A percentile compares a stretch with the other conserved stretches of the same genome.
Conservation (phyloP, 2,329 filamentous ascomycete species). For the Aureobasidium sp. region DNA sequence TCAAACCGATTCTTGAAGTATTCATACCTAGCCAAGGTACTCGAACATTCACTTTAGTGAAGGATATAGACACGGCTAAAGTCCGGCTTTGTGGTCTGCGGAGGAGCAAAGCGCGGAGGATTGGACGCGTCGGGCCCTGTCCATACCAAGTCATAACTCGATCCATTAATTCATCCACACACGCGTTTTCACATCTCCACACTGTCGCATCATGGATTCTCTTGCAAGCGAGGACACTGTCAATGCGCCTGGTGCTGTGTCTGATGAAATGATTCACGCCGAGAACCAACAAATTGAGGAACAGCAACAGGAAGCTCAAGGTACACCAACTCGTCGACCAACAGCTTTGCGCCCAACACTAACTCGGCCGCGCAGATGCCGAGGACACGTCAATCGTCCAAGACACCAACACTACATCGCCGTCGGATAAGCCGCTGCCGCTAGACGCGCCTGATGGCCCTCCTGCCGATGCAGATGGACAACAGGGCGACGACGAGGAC, state of each 20-base stretch:
- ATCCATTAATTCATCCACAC: neutral
- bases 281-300: constrained; percentile 27
- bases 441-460: constrained; percentile 28
- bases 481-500: constrained; percentile 25
- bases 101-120: neutral
- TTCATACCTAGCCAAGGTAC: too few relatives aligned
- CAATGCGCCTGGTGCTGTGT: constrained; percentile 24
- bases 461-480: constrained; percentile 23
- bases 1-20: too few relatives aligned
- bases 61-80: neutral
- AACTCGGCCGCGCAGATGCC: neutral
- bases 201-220: constrained; percentile 13
- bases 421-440: constrained; percentile 27
- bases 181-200: neutral
- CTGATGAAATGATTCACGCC: constrained; percentile 26
- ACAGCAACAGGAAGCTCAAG: constrained; percentile 16
- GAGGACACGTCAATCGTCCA: constrained; percentile 27
- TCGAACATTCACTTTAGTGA: neutral
- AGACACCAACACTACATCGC: constrained; percentile 15
- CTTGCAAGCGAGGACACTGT: constrained; percentile 14
- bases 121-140: neutral
- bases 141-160: neutral
- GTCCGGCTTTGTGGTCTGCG: neutral
- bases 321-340: neutral
- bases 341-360: neutral